Percentiles rank a stretch among this genome's conserved stretches.
Conservation (phyloP, 129 eudicot species). For the Ambrosia trifida region DNA sequence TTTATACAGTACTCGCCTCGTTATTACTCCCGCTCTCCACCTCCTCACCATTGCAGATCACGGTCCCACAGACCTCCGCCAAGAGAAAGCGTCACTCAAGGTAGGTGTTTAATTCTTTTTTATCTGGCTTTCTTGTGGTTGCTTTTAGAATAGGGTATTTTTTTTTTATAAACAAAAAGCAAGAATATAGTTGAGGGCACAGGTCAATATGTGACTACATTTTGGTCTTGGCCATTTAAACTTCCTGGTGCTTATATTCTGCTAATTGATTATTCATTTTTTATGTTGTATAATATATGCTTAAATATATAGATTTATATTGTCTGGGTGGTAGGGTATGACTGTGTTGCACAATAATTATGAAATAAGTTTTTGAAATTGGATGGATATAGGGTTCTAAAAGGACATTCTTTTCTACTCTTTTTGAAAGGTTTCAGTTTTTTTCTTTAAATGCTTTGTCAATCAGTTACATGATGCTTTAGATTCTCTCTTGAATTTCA, state of each 20-base stretch:
- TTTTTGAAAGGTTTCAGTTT: constrained; percentile 12
- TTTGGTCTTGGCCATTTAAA: constrained; percentile 7
- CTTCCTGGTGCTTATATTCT: not conserved
- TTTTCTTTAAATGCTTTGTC: constrained; percentile 16
- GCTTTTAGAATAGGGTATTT: too few species aligned
- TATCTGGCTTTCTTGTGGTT: not conserved
- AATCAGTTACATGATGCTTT: constrained; percentile 26
- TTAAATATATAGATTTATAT: too few species aligned
- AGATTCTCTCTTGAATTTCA: constrained; percentile 27
- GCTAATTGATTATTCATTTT: not conserved
- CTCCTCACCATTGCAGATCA: constrained; percentile 22
- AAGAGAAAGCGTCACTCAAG: constrained; percentile 29
- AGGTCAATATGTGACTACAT: constrained; percentile 8
- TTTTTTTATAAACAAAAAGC: constrained; percentile 5
- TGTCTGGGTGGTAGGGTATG: constrained; percentile 24
- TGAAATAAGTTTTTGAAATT: constrained; percentile 26
- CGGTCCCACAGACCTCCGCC: constrained; percentile 25
- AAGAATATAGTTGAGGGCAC: not conserved
- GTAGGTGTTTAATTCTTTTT: not conserved
- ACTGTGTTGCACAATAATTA: constrained; percentile 27
- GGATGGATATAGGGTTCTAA: constrained; percentile 17
- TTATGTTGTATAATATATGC: not conserved
- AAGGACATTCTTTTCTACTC: constrained; percentile 25
- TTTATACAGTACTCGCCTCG: too few species aligned
- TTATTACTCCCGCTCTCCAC: constrained; percentile 20